phyloP scores from a whole-genome alignment of 805 yeast species.

The Teunomyces tritomae region DNA sequence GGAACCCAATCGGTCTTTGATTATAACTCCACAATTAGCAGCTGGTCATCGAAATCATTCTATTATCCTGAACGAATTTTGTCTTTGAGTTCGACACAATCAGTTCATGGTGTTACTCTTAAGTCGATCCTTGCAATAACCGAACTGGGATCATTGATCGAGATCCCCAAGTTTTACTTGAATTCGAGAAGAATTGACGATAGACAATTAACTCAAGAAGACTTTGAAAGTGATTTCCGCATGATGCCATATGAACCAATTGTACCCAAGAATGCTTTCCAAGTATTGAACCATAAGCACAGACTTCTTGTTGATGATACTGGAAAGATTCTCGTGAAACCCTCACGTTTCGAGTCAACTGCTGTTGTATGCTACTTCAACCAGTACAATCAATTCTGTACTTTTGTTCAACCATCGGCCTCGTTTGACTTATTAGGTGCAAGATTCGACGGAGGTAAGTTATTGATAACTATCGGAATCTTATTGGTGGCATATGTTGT shows the following conservation, averaged over 20 bases:
- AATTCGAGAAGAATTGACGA: slow-evolving; percentile 69
- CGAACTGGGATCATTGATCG: slow-evolving; percentile 58
- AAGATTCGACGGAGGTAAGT: slow-evolving; percentile 63
- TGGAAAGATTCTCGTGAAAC: slow-evolving; percentile 27
- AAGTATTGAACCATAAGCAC: slow-evolving; percentile 37
- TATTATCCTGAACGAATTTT: slow-evolving; percentile 58
- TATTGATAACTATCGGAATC: slow-evolving; percentile 56
- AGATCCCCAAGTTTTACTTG: slow-evolving; percentile 66
- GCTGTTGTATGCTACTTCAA: slow-evolving; percentile 65
- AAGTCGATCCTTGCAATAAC: slow-evolving; percentile 63
- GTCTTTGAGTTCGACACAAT: slow-evolving; percentile 43
- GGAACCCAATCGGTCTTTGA: slow-evolving; percentile 31
- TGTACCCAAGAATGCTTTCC: slow-evolving; percentile 39
- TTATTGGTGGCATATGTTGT: slow-evolving; percentile 46
- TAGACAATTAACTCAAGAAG: slow-evolving; percentile 48
- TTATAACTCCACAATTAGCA: slow-evolving; percentile 40
- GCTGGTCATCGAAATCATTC: slow-evolving; percentile 53
- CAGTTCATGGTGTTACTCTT: slow-evolving; percentile 50
- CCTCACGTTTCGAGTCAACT: slow-evolving; percentile 79
- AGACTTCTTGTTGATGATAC: slow-evolving; percentile 19
- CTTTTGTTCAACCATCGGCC: slow-evolving; percentile 74
- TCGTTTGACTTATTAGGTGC: slow-evolving; percentile 75
- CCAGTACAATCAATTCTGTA: slow-evolving; percentile 65
- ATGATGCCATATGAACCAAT: slow-evolving; percentile 65
- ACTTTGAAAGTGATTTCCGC: slow-evolving; percentile 55